Evolutionary conservation across 2,329 filamentous ascomycete genomes (phyloP), one percentile per base, ranked within the genome.

Genomic region (Acrocalymma vagum): DNA sequence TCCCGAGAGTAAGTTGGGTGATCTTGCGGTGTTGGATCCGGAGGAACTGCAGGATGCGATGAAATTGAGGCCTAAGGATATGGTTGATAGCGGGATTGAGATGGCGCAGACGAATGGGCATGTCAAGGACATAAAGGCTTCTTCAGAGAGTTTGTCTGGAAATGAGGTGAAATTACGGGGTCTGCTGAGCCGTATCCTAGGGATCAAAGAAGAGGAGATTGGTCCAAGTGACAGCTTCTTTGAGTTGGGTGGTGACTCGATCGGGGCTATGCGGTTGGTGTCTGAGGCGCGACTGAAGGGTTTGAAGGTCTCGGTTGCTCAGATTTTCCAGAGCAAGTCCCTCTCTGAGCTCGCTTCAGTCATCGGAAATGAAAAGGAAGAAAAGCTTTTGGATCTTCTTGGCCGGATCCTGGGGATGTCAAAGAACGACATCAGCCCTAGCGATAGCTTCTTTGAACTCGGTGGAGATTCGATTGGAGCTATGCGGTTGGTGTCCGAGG

Each of bases 341-440:
- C 60, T 79, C 6, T 51, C 68, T 36, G 80, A 84, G 39, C 79
- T 84, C 62, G 81, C 82, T 3, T 73, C 72, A 29, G 67, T 71
- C 1, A 53, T 83, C 60, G 45, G 51, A 8, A 63, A 59, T 13
- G 49, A 53, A 18, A 65, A 57, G n/a, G 61, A 67, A 29, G 53
- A 60, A 3, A 66, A 59, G 38, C 43, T 71, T 3, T 32, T 58
- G 3, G 41, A 51, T 2, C 44, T 65, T 8, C 54, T 69, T 18
- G 52, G 55, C 20, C 55, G 48, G 14, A 61, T 70, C 7, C 49
- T 72, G 6, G 48, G 48, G 13, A 61, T 71, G 32, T 38, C 53
- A 4, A 55, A 53, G 29, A 44, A 34, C 4, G 56, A 69, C 0
- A 76, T 79, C 41, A 58, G 57, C 22, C 48, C 55, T 2, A 56